These are phyloP conservation scores for Willaertia magna DNA, from an alignment of 208 protist species.

Conservation along the genomic window DNA sequence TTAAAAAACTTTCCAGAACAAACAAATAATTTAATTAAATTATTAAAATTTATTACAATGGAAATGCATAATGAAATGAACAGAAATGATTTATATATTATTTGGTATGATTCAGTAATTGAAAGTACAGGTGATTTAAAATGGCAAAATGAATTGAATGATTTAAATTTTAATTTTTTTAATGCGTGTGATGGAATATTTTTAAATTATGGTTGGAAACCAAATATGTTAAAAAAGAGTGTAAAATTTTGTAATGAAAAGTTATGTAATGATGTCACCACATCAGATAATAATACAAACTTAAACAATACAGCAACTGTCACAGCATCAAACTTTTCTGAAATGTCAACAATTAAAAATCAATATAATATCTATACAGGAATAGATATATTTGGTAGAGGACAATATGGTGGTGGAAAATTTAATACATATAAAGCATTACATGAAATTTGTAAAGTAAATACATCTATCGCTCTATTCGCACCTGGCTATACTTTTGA, in stretches of 20 bases:
- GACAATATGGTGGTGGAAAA: constrained; percentile 49
- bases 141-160: constrained; percentile 61
- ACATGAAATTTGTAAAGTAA: constrained; percentile 15
- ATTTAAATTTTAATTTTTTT: constrained; percentile 62
- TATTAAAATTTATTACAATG: constrained; percentile 8
- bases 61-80: not conserved
- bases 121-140: constrained; percentile 31
- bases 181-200: constrained; percentile 60
- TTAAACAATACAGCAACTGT: no score
- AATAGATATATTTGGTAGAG: constrained; percentile 63
- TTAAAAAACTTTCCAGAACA: not conserved
- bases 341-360: constrained; percentile 28
- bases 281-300: no score
- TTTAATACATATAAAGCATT: constrained; percentile 48
- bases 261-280: no score
- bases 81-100: constrained; percentile 21
- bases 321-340: not conserved
- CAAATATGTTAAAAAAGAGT: constrained; percentile 30
- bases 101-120: constrained; percentile 77
- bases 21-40: not conserved
- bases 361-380: constrained; percentile 52
- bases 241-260: not conserved
- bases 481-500: constrained; percentile 69
- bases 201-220: constrained; percentile 69
- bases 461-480: constrained; percentile 64